phyloP scores from a whole-genome alignment of 805 yeast species.

The Metschnikowia borealis region DNA sequence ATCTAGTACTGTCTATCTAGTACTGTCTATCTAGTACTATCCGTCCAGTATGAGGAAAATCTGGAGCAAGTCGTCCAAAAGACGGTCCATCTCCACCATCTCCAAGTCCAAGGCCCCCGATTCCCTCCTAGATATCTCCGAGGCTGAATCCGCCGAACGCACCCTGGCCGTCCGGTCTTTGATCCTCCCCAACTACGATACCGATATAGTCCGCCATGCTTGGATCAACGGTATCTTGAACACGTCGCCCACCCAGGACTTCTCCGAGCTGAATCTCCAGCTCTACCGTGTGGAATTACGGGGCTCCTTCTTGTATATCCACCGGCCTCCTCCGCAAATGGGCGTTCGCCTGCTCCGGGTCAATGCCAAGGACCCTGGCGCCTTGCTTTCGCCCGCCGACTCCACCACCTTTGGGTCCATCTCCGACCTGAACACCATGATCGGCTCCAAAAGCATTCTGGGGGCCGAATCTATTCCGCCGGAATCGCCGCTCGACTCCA shows the following conservation, averaged over 20 bases:
- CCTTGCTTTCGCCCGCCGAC: not conserved
- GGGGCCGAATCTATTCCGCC: not conserved
- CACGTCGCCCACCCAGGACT: conserved; percentile 29
- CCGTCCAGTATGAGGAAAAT: conserved; percentile 14
- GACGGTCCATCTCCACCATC: conserved; percentile 15
- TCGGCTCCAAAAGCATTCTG: not conserved
- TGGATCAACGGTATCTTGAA: conserved; percentile 39
- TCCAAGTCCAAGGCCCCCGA: conserved; percentile 4
- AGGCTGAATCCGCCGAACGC: conserved; percentile 5
- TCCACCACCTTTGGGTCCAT: not conserved
- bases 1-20: too few relatives aligned
- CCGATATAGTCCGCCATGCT: conserved; percentile 25
- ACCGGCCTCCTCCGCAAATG: conserved; percentile 24
- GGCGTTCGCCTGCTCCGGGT: conserved; percentile 16
- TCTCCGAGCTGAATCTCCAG: conserved; percentile 18
- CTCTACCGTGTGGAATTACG: conserved; percentile 36
- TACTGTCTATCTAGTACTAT: too few relatives aligned
- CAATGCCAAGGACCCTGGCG: conserved; percentile 1
- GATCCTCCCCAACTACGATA: conserved; percentile 31
- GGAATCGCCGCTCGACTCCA: not conserved
- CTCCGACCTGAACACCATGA: not conserved
- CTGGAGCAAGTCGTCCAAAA: conserved; percentile 17
- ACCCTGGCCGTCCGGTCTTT: conserved; percentile 17
- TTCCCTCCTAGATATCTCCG: conserved; percentile 3
- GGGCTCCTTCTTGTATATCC: conserved; percentile 63